Evolutionary conservation across 805 yeast genomes (phyloP).

Genomic region (Candida ponderosae): DNA sequence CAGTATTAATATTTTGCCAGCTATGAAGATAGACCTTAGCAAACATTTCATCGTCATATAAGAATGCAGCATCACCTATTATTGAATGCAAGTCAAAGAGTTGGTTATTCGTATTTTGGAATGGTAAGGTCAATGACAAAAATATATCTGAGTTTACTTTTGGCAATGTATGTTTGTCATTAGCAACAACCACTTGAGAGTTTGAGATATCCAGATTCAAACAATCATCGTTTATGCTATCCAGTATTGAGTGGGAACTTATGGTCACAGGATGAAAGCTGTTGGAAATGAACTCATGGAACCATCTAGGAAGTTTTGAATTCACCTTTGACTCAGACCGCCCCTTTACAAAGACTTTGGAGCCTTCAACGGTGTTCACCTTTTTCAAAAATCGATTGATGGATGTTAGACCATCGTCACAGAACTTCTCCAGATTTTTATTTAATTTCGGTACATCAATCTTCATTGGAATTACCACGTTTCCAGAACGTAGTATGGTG

Average conservation of each 20-base stretch:
- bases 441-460: slow-evolving; percentile 3
- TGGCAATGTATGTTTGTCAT: slow-evolving; percentile 6
- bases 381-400: slow-evolving; percentile 8
- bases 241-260: neutral
- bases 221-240: neutral
- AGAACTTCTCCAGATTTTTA: slow-evolving; percentile 3
- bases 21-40: slow-evolving; percentile 10
- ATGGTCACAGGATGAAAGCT: slow-evolving; percentile 7
- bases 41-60: slow-evolving; percentile 5
- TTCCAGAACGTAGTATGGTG: neutral
- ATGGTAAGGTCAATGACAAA: slow-evolving; percentile 3
- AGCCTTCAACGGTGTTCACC: neutral
- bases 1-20: slow-evolving; percentile 15
- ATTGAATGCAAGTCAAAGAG: slow-evolving; percentile 6
- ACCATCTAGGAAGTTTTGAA: slow-evolving; percentile 10
- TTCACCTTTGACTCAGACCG: slow-evolving; percentile 5
- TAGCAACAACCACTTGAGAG: slow-evolving; percentile 2
- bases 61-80: slow-evolving; percentile 9
- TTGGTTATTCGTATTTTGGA: slow-evolving; percentile 4
- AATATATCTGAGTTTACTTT: slow-evolving; percentile 1
- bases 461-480: neutral
- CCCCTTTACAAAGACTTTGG: slow-evolving; percentile 6
- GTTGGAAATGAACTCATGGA: slow-evolving; percentile 6
- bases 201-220: neutral
- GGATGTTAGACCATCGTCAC: slow-evolving; percentile 15